Evolutionary conservation across 805 yeast species (phyloP).

Genomic region (Schizosaccharomyces osmophilus): DNA sequence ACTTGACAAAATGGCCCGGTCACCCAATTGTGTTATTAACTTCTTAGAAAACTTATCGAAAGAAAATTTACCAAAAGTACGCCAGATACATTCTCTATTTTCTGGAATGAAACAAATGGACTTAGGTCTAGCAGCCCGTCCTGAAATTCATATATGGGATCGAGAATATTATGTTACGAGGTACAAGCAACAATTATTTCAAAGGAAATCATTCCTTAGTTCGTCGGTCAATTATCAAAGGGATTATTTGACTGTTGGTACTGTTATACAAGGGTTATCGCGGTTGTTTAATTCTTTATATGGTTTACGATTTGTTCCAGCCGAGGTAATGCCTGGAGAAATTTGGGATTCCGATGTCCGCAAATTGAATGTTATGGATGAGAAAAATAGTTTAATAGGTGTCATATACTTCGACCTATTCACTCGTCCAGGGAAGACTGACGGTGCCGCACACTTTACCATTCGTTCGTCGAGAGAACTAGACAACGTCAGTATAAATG

Average conservation of each 20-base stretch:
- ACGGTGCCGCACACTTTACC: conserved; percentile 78
- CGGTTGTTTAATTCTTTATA: conserved; percentile 44
- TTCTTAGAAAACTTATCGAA: conserved; percentile 39
- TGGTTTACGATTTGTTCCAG: conserved; percentile 54
- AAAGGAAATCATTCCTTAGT: conserved; percentile 10
- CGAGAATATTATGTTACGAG: conserved; percentile 38
- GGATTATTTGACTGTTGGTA: conserved; percentile 59
- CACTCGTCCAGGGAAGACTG: conserved; percentile 47
- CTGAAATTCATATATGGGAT: conserved; percentile 65
- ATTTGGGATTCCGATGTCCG: conserved; percentile 77
- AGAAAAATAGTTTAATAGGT: conserved; percentile 30
- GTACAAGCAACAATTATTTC: conserved; percentile 12
- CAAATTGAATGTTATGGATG: conserved; percentile 50
- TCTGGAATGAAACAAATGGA: conserved; percentile 18
- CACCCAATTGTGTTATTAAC: conserved; percentile 46
- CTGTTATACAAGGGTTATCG: conserved; percentile 63
- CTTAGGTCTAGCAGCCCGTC: conserved; percentile 11
- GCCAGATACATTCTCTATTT: conserved; percentile 30
- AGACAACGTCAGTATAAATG: conserved; percentile 17
- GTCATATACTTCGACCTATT: conserved; percentile 72
- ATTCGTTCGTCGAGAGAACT: conserved; percentile 78
- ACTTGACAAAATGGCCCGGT: conserved; percentile 71
- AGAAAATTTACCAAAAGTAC: conserved; percentile 28
- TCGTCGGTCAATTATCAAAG: conserved; percentile 25
- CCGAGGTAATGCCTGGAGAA: conserved; percentile 39